A percentile compares a stretch with the other conserved stretches of the same genome.
Conservation (phyloP, 441 rosid genomes). For the Brassica hybrid region DNA sequence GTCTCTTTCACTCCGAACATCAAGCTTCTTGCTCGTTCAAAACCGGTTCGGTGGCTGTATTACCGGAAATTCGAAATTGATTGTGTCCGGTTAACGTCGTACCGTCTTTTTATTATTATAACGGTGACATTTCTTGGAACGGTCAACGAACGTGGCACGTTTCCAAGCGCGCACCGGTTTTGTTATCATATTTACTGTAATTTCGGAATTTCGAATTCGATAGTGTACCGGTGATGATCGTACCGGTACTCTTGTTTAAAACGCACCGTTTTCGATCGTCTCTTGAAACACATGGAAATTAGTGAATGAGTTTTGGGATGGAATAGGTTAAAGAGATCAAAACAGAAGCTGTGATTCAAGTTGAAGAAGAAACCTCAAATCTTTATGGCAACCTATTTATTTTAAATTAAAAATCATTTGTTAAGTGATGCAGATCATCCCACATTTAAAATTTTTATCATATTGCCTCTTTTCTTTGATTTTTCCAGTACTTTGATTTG, state of each 20-base stretch:
- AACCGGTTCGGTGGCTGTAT: constrained; percentile 18
- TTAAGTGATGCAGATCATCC: too few relatives aligned
- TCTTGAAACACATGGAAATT: neutral
- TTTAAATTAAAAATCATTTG: too few relatives aligned
- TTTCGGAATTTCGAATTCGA: neutral
- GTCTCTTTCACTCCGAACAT: constrained; percentile 34
- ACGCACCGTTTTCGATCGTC: constrained; percentile 39
- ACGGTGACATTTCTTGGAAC: neutral
- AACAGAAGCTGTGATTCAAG: too few relatives aligned
- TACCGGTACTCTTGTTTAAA: constrained; percentile 16
- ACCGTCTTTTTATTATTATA: neutral
- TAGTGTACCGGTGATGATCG: constrained; percentile 3
- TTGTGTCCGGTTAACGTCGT: neutral
- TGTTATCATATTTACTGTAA: neutral
- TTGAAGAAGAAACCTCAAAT: too few relatives aligned
- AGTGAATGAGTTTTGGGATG: too few relatives aligned
- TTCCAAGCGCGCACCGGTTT: neutral
- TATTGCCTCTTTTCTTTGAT: too few relatives aligned
- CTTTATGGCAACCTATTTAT: too few relatives aligned
- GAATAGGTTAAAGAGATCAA: too few relatives aligned
- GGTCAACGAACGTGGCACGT: neutral
- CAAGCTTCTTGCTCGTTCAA: constrained; percentile 16
- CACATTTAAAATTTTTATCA: too few relatives aligned
- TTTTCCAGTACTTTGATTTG: too few relatives aligned
- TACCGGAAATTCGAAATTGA: neutral